phyloP scores from a whole-genome alignment of 345 rosid species.

The Syzygium jambos region DNA sequence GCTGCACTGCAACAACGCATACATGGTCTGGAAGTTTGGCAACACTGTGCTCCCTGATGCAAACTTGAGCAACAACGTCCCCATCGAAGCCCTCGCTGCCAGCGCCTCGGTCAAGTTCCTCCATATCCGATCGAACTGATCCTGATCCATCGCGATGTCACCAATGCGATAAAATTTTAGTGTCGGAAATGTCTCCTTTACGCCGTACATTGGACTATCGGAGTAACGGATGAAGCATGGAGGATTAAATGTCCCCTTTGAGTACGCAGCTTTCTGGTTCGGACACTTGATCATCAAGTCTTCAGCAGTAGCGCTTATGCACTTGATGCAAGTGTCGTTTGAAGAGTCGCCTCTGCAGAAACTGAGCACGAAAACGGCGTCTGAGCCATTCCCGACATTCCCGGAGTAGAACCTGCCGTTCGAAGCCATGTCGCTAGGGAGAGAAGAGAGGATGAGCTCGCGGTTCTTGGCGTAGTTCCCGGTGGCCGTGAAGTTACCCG shows the following conservation, averaged over 20 bases:
- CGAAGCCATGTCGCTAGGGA: background rate
- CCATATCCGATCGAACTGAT: background rate
- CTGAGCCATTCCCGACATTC: background rate
- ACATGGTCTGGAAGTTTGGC: background rate
- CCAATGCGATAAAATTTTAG: too few relatives aligned
- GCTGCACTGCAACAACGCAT: background rate
- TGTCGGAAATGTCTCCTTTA: background rate
- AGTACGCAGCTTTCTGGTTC: background rate
- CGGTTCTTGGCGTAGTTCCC: background rate
- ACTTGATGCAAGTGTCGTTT: background rate
- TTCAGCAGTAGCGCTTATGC: background rate
- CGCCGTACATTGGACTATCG: background rate
- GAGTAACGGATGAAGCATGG: background rate
- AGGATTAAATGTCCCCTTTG: background rate
- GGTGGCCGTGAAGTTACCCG: background rate
- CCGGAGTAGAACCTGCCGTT: accelerated
- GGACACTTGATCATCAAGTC: background rate
- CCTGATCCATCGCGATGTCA: background rate
- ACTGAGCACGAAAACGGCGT: background rate
- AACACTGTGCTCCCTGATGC: background rate
- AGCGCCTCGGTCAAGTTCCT: background rate
- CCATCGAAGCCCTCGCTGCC: background rate
- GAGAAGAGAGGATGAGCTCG: background rate
- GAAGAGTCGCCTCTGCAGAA: background rate
- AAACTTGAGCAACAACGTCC: background rate